Conservation (phyloP, 106 monocot genomes). For the Platanthera guangdongensis region DNA sequence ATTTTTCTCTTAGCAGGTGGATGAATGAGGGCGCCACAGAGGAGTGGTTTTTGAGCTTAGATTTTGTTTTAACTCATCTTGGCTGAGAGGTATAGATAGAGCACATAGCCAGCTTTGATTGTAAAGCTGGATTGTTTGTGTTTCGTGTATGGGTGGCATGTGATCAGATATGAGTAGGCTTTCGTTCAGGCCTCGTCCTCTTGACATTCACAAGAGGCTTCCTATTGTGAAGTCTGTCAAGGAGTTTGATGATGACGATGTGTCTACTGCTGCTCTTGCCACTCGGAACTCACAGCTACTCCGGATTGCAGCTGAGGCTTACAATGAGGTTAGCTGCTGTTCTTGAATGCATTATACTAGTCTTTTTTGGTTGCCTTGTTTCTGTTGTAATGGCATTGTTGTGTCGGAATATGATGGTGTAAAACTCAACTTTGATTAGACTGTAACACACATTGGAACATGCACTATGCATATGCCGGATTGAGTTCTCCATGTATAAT, state of each 20-base stretch:
- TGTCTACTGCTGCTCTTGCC: slow-evolving; percentile 30
- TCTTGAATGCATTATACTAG: too few relatives aligned
- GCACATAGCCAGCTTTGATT: neutral
- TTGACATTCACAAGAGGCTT: slow-evolving; percentile 98
- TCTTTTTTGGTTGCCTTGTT: too few relatives aligned
- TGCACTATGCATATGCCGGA: too few relatives aligned
- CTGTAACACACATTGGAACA: too few relatives aligned
- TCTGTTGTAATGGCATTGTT: too few relatives aligned
- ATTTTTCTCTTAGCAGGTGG: neutral
- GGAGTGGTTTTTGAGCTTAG: slow-evolving; percentile 7
- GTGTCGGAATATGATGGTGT: too few relatives aligned
- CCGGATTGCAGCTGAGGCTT: slow-evolving; percentile 42
- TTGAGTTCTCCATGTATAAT: too few relatives aligned
- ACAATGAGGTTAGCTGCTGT: slow-evolving; percentile 57
- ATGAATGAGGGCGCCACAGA: neutral
- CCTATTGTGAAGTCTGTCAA: slow-evolving; percentile 79
- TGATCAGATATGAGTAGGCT: slow-evolving; percentile 91
- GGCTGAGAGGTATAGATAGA: slow-evolving; percentile 5
- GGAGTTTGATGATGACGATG: slow-evolving; percentile 94
- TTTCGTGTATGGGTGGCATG: slow-evolving; percentile 19
- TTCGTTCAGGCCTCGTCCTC: slow-evolving; percentile 92
- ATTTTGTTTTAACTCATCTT: neutral
- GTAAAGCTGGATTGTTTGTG: slow-evolving; percentile 3
- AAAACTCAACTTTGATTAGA: neutral
- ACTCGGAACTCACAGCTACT: slow-evolving; percentile 65